These are phyloP conservation scores for Ogataea nakhonphanomensis DNA, from an alignment of 805 yeast species.

Conservation along the genomic window DNA sequence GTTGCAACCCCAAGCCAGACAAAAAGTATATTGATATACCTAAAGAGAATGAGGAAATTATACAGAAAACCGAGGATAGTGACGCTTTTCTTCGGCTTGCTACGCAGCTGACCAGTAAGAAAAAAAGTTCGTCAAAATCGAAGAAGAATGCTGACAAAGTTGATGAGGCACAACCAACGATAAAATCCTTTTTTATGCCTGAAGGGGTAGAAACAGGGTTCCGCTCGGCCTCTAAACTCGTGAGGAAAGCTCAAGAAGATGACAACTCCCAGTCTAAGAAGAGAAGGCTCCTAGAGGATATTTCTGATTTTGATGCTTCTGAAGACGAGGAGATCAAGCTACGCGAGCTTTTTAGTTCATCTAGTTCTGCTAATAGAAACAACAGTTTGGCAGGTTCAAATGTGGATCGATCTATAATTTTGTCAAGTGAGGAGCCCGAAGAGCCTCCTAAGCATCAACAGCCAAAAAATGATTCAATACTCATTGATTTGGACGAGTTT, in stretches of 20 bases:
- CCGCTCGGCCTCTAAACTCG: slow-evolving; percentile 46
- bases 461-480: slow-evolving; percentile 1
- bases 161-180: slow-evolving; percentile 12
- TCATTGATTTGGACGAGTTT: slow-evolving; percentile 18
- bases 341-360: slow-evolving; percentile 19
- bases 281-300: slow-evolving; percentile 11
- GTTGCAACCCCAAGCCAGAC: slow-evolving; percentile 52
- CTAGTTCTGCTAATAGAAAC: slow-evolving; percentile 1
- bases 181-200: slow-evolving; percentile 65
- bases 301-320: slow-evolving; percentile 17
- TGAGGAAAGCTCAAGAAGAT: slow-evolving; percentile 29
- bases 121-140: slow-evolving; percentile 27
- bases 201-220: slow-evolving; percentile 68
- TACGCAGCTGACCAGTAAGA: slow-evolving; percentile 56
- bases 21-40: slow-evolving; percentile 62
- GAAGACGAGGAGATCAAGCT: slow-evolving; percentile 18
- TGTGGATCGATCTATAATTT: slow-evolving; percentile 10
- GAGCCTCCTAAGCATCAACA: background rate
- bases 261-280: slow-evolving; percentile 16
- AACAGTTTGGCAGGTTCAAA: slow-evolving; percentile 13
- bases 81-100: slow-evolving; percentile 63
- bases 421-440: slow-evolving; percentile 10
- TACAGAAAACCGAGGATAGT: slow-evolving; percentile 45
- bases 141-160: slow-evolving; percentile 5
- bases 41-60: slow-evolving; percentile 57